phyloP scores from a whole-genome alignment of 2,329 filamentous ascomycete genomes.

The Albophoma yamanashiensis region DNA sequence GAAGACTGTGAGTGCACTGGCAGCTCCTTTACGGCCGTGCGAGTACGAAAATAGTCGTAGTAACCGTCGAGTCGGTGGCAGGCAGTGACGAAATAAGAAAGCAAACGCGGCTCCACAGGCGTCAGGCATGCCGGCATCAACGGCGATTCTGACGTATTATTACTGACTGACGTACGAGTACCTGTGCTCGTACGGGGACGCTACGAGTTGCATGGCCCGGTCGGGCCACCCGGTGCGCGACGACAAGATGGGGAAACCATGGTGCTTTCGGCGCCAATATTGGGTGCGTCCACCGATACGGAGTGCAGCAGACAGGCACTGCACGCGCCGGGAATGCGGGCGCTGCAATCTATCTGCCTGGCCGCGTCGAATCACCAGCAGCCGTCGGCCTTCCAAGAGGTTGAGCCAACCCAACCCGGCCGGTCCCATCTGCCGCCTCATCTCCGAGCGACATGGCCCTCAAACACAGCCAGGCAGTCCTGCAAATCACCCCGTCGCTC shows the following conservation, averaged over 20 bases:
- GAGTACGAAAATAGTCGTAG: too few relatives aligned
- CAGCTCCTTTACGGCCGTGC: too few relatives aligned
- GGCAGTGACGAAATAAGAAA: background rate
- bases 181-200: too few relatives aligned
- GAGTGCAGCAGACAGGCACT: too few relatives aligned
- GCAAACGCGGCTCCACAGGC: background rate
- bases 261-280: background rate
- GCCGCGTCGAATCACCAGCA: too few relatives aligned
- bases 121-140: background rate
- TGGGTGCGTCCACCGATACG: too few relatives aligned
- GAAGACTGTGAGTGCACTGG: too few relatives aligned
- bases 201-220: too few relatives aligned
- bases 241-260: background rate
- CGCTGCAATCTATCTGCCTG: background rate
- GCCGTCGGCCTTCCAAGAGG: too few relatives aligned
- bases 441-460: background rate
- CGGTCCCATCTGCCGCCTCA: background rate
- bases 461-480: background rate
- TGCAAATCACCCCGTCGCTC: background rate
- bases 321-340: background rate
- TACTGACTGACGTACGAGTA: background rate
- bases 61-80: too few relatives aligned
- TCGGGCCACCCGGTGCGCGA: background rate
- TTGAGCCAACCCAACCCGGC: background rate
- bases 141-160: background rate